Evolutionary conservation across 176 grass and related monocot genomes (phyloP).

Genomic region (Aegilops tauschii): DNA sequence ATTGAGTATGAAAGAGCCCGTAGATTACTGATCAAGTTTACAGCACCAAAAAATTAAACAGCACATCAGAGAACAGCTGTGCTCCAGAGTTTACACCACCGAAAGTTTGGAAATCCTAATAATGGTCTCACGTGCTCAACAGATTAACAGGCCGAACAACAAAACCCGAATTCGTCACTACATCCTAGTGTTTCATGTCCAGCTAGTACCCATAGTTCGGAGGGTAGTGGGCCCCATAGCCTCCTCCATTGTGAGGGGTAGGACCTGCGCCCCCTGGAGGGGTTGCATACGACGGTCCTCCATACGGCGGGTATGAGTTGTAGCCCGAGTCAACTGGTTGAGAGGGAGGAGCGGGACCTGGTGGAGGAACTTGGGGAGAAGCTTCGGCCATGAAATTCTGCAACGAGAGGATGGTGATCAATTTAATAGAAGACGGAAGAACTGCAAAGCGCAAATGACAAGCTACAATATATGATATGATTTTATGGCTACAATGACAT

Average conservation of each 20-base stretch:
- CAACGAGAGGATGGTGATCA: slow-evolving; percentile 11
- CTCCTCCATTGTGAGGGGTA: slow-evolving; percentile 46
- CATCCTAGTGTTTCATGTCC: background rate
- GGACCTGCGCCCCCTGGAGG: slow-evolving; percentile 20
- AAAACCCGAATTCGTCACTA: slow-evolving; percentile 18
- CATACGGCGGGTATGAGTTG: slow-evolving; percentile 60
- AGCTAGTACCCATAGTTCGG: slow-evolving; percentile 68
- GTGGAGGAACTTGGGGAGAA: slow-evolving; percentile 46
- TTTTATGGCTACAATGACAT: background rate
- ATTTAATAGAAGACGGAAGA: background rate
- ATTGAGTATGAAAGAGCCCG: background rate
- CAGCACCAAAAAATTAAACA: background rate
- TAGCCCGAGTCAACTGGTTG: slow-evolving; percentile 59
- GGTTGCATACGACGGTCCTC: slow-evolving; percentile 56
- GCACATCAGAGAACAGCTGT: background rate
- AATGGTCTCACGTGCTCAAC: slow-evolving; percentile 4
- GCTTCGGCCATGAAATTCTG: slow-evolving; percentile 99
- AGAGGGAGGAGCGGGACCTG: slow-evolving; percentile 17
- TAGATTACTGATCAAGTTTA: background rate
- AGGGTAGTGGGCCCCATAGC: slow-evolving; percentile 59
- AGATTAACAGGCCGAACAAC: slow-evolving; percentile 26
- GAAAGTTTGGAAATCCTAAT: slow-evolving; percentile 15
- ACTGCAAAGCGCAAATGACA: background rate
- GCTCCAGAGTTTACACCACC: slow-evolving; percentile 27
- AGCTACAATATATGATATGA: background rate